phyloP scores from a whole-genome alignment of 2,329 filamentous ascomycete genomes.

The Clarireedia homoeocarpa region DNA sequence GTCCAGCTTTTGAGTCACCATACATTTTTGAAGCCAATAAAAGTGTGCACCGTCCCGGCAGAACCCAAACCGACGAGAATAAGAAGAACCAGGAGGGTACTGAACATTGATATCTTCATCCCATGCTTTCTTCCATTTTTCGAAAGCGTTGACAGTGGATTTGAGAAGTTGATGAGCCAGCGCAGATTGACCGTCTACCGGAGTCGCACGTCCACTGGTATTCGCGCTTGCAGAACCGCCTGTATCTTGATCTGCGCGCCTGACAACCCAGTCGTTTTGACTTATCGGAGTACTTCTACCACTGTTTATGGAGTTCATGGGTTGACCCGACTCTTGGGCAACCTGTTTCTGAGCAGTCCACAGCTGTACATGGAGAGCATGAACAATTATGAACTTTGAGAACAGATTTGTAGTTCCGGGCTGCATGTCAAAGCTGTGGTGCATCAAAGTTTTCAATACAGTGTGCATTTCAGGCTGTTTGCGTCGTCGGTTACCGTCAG shows the following conservation, averaged over 20 bases:
- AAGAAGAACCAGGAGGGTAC: slow-evolving; percentile 50
- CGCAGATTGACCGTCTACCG: slow-evolving; percentile 31
- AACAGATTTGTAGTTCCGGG: slow-evolving; percentile 62
- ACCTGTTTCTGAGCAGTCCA: slow-evolving; percentile 40
- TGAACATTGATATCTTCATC: slow-evolving; percentile 61
- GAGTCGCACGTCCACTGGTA: slow-evolving; percentile 40
- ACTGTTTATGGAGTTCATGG: slow-evolving; percentile 26
- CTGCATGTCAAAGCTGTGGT: slow-evolving; percentile 50
- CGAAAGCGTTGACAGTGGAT: slow-evolving; percentile 46
- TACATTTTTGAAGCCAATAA: slow-evolving; percentile 61
- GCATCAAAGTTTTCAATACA: slow-evolving; percentile 53
- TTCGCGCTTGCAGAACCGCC: slow-evolving; percentile 37
- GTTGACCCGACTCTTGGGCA: slow-evolving; percentile 24
- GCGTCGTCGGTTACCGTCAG: slow-evolving; percentile 52
- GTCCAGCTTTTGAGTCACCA: slow-evolving; percentile 53
- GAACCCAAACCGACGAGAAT: slow-evolving; percentile 56
- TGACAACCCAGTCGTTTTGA: slow-evolving; percentile 49
- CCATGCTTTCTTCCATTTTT: slow-evolving; percentile 67
- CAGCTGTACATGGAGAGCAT: slow-evolving; percentile 58
- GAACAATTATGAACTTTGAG: slow-evolving; percentile 67
- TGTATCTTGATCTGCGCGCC: slow-evolving; percentile 34
- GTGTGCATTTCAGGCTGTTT: slow-evolving; percentile 59
- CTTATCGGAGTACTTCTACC: slow-evolving; percentile 48
- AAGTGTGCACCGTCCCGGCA: slow-evolving; percentile 65
- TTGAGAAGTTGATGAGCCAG: slow-evolving; percentile 41